Percentiles rank a stretch among this genome's conserved stretches.
These are phyloP conservation scores for Candida hispaniensis DNA, from an alignment of 805 yeast genomes.

Conservation along the genomic window DNA sequence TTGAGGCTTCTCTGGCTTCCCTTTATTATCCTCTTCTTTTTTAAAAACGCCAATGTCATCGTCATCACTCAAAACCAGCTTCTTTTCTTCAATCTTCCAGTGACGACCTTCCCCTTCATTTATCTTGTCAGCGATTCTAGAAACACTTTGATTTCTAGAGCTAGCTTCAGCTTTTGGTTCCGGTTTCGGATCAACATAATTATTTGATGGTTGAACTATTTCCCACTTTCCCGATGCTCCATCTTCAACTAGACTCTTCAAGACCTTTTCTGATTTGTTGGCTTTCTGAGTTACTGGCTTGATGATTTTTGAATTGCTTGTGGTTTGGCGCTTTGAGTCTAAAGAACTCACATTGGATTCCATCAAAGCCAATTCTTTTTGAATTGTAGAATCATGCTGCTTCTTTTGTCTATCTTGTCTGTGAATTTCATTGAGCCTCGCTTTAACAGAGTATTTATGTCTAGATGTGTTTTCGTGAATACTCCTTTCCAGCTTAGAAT, in stretches of 20 bases:
- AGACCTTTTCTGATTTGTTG: too few species aligned
- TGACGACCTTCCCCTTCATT: slow-evolving; percentile 1
- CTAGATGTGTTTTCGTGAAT: slow-evolving; percentile 30
- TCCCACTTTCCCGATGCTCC: too few species aligned
- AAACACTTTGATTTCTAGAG: too few species aligned
- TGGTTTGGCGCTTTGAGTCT: too few species aligned
- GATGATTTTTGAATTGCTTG: too few species aligned
- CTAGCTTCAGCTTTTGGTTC: too few species aligned
- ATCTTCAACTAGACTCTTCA: too few species aligned
- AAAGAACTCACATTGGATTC: too few species aligned
- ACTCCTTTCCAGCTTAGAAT: slow-evolving; percentile 27
- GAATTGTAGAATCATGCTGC: slow-evolving; percentile 16
- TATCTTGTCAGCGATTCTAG: slow-evolving; percentile 4
- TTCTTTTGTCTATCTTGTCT: slow-evolving; percentile 22
- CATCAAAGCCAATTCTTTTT: too few species aligned
- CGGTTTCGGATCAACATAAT: too few species aligned
- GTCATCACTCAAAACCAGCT: slow-evolving; percentile 18
- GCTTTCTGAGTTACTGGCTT: too few species aligned
- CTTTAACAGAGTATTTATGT: slow-evolving; percentile 25
- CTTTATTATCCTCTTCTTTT: slow-evolving; percentile 6
- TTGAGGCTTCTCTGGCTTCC: slow-evolving; percentile 6
- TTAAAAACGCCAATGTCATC: slow-evolving; percentile 15
- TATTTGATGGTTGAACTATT: too few species aligned
- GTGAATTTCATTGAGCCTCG: slow-evolving; percentile 26
- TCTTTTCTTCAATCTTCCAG: slow-evolving; percentile 19